Evolutionary conservation across 805 yeast genomes (phyloP).

Genomic region (Kuraishia molischiana): DNA sequence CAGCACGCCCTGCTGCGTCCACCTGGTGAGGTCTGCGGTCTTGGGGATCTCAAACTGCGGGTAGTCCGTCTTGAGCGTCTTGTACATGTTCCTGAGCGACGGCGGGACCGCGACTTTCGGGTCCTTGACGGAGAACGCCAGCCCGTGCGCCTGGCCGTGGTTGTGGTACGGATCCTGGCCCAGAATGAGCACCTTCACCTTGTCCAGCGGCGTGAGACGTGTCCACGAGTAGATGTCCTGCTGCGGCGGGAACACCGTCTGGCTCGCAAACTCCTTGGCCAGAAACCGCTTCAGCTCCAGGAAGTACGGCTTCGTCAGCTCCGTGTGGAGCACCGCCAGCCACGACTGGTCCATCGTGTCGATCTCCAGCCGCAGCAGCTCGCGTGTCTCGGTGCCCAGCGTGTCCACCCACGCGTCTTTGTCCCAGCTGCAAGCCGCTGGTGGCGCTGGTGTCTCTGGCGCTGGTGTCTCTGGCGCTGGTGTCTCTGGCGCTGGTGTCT

Average conservation of each 20-base stretch:
- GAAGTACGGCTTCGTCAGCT: constrained; percentile 81
- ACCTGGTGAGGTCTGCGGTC: constrained; percentile 62
- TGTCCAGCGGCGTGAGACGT: constrained; percentile 64
- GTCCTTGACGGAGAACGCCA: constrained; percentile 84
- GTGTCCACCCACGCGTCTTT: constrained; percentile 40
- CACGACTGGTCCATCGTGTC: constrained; percentile 65
- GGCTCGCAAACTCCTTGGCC: constrained; percentile 29
- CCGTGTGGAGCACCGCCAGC: constrained; percentile 60
- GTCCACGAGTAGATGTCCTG: constrained; percentile 87
- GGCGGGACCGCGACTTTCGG: constrained; percentile 82
- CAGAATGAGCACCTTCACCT: constrained; percentile 68
- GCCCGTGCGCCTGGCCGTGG: constrained; percentile 87
- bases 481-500: not conserved
- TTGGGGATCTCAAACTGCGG: constrained; percentile 57
- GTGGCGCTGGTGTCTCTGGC: not conserved
- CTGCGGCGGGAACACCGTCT: constrained; percentile 68
- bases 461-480: not conserved
- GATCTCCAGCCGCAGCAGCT: constrained; percentile 57
- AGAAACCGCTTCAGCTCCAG: constrained; percentile 61
- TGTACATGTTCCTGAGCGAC: constrained; percentile 79
- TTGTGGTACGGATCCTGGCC: constrained; percentile 99
- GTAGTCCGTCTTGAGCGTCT: constrained; percentile 56
- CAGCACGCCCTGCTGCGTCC: constrained; percentile 87
- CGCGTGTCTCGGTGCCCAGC: constrained; percentile 36
- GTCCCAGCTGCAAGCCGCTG: constrained; percentile 22